Percentiles rank a stretch among this genome's conserved stretches.
These are phyloP conservation scores for Alloascoidea africana DNA, from an alignment of 805 yeast species.

Conservation along the genomic window DNA sequence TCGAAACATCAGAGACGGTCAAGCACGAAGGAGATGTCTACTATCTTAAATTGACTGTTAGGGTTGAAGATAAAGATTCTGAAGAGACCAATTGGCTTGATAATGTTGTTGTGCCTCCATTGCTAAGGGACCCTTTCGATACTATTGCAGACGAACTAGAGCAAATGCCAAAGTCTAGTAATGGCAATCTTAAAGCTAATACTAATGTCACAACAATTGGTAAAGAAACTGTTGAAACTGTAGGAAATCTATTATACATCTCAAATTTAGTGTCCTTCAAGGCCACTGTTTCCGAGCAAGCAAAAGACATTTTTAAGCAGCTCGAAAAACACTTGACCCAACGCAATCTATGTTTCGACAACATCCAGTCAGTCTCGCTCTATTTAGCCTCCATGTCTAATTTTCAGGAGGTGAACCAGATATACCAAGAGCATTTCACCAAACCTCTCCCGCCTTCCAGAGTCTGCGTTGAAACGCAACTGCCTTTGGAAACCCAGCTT, in stretches of 20 bases:
- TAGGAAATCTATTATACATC: conserved; percentile 22
- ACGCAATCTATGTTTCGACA: conserved; percentile 21
- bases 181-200: not conserved
- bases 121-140: conserved; percentile 23
- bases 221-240: not conserved
- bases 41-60: conserved; percentile 43
- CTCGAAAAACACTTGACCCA: conserved; percentile 20
- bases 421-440: conserved; percentile 42
- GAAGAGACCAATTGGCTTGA: conserved; percentile 9
- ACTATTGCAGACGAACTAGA: conserved; percentile 16
- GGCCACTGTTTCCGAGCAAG: conserved; percentile 26
- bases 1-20: conserved; percentile 24
- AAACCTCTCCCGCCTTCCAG: conserved; percentile 75
- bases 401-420: conserved; percentile 44
- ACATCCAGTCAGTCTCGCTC: conserved; percentile 46
- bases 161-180: conserved; percentile 1
- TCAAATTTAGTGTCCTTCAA: conserved; percentile 25
- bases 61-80: conserved; percentile 20
- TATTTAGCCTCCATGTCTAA: conserved; percentile 47
- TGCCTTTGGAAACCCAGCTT: conserved; percentile 2
- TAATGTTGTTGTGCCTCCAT: conserved; percentile 17
- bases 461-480: conserved; percentile 40
- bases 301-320: conserved; percentile 30
- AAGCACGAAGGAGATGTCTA: conserved; percentile 46
- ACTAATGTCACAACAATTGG: not conserved